Base-by-base conservation (phyloP, 805 yeast species). In the Starmerella bombicola region DNA sequence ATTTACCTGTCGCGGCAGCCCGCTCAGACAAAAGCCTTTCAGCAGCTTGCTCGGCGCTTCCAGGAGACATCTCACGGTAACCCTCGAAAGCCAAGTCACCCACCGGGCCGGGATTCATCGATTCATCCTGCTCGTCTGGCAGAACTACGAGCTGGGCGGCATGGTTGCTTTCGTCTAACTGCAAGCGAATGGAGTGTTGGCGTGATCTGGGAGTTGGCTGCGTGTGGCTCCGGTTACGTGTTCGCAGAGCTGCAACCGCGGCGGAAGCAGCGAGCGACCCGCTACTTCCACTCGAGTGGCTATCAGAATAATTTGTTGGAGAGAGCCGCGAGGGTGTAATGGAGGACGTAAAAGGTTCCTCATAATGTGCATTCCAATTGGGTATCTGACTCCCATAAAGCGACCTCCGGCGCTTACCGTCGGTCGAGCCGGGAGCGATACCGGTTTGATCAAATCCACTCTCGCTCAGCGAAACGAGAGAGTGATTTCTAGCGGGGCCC, bases 71-170 rank as follows among this genome's bases (percentile, higher is more conserved):
- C 5, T 38, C 33, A 22, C 41, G 41, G 6, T 7, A 8, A 16
- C 13, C 13, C 22, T 5, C 8, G 10, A 17, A 5, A n/a, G 22
- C 7, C 21, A 5, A 12, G 17, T 20, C 16, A 30, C 13, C 18
- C 30, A 5, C 10, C 16, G n/a, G 7, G 35, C 35, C 19, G 12
- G 20, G 37, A 7, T 7, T 29, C 7, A 10, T 4, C 12, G 12
- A 15, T 16, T 13, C 38, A n/a, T 25, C 19, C 32, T 43, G 40
- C 13, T 35, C 35, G 26, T 45, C 40, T 1, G 43, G 43, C 5
- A 48, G 33, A n/a, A 49, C 44, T 1, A 50, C 51, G 1, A 50
- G 37, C 20, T 46, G 47, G 3, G 54, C 54, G 6, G 47, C 26
- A 30, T 49, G 38, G 34, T 38, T 41, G 33, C 35, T 39, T 16